Evolutionary conservation across 352 stramenopile genomes (phyloP), one percentile per base, ranked within the genome.

Genomic region (Globisporangium ultimum): DNA sequence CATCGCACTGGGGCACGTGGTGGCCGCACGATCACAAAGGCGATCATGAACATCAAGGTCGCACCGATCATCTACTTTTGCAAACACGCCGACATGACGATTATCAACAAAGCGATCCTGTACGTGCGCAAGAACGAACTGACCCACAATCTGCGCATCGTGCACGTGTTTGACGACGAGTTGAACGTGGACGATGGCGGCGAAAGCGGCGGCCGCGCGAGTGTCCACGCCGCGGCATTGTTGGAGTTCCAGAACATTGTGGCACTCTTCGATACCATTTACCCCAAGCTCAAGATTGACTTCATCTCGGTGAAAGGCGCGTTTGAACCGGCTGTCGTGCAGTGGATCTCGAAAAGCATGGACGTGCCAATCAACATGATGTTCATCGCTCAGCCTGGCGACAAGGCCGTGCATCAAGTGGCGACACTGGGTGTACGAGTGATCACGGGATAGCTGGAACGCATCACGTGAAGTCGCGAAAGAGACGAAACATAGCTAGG

Each of bases 41-140:
- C 67, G 12, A 88, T 88, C 65, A 42, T 79, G 10, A 64, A 65
- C 42, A 78, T 85, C 61, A 72, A 83, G 51, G 47, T 69, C 4
- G 63, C 68, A 13, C 87, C 87, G 0, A 91, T 94, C 61, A 61
- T 97, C 12, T 97, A 96, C 65, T 96, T 94, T 68, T 87, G 72
- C 71, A 97, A 97, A 73, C 50, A 66, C 1, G 78, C 86, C 34
- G 85, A 97, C 64, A 63, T 96, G 8, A 87, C 91, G 60, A 74
- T 91, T 48, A 58, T 97, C 43, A 97, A 97, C 75, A 97, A 97
- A 64, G 88, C 87, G 10, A 74, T 97, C 34, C 71, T 96, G 9
- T 97, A 97, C 59, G 88, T 97, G 50, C 81, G 82, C 14, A 67
- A 83, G 17, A 97, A 97, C 64, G 79, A 89, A 22, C 83, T 96